phyloP scores from a whole-genome alignment of 805 yeast genomes.

The Ogataea philodendri region DNA sequence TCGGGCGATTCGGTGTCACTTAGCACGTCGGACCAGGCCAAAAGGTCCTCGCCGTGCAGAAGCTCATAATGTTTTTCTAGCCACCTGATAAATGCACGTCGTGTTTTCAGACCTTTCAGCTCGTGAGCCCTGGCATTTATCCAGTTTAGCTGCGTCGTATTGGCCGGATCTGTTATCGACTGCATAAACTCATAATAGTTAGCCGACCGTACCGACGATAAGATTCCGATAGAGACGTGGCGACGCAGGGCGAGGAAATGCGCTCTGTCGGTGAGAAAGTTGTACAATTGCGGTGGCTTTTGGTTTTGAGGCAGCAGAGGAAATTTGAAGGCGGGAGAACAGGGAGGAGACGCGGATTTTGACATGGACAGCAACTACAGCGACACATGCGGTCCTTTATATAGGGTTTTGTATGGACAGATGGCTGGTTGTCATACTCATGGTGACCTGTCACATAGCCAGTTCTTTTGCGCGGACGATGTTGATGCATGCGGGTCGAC shows the following conservation, averaged over 20 bases:
- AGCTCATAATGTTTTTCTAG: conserved; percentile 13
- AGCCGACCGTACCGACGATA: conserved; percentile 9
- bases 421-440: conserved; percentile 4
- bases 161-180: conserved; percentile 13
- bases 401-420: not conserved
- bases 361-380: not conserved
- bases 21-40: conserved; percentile 12
- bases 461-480: too few relatives aligned
- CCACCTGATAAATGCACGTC: conserved; percentile 19
- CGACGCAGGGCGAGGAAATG: conserved; percentile 12
- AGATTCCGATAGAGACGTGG: conserved; percentile 5
- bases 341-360: conserved; percentile 1
- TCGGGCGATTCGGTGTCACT: conserved; percentile 12
- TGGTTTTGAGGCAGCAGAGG: conserved; percentile 8
- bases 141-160: conserved; percentile 21
- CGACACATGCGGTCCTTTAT: not conserved
- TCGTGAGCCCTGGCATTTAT: conserved; percentile 6
- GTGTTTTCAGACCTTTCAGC: conserved; percentile 12
- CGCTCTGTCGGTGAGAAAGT: conserved; percentile 7
- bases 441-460: conserved; percentile 1
- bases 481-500: too few relatives aligned
- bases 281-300: conserved; percentile 4
- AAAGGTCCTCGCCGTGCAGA: conserved; percentile 8
- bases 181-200: conserved; percentile 14
- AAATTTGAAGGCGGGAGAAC: conserved; percentile 8